These are phyloP conservation scores for Ogataea nitratoaversa DNA, from an alignment of 805 yeast genomes.

Conservation along the genomic window DNA sequence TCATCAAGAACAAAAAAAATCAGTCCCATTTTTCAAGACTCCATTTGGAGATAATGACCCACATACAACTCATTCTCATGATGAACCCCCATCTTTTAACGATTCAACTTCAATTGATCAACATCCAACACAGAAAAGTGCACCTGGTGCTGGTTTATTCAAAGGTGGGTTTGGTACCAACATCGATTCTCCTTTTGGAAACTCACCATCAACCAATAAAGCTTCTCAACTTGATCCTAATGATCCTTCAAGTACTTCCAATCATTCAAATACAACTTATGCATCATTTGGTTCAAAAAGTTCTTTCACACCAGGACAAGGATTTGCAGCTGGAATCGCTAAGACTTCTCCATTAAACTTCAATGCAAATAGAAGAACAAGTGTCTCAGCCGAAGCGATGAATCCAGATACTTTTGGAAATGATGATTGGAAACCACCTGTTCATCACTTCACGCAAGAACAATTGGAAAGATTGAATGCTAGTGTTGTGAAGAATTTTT, in stretches of 20 bases:
- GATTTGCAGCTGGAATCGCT: conserved; percentile 23
- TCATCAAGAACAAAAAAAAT: conserved; percentile 24
- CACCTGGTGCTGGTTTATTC: conserved; percentile 13
- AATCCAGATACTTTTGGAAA: conserved; percentile 67
- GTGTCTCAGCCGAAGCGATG: conserved; percentile 85
- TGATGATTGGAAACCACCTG: conserved; percentile 72
- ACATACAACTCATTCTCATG: conserved; percentile 40
- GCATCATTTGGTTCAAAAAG: neutral
- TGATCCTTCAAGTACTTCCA: conserved; percentile 3
- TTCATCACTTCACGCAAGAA: conserved; percentile 53
- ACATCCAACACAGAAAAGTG: neutral
- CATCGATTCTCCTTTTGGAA: conserved; percentile 19
- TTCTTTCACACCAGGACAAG: conserved; percentile 16
- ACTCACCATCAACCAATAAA: conserved; percentile 19
- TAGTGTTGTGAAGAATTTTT: conserved; percentile 74
- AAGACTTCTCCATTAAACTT: conserved; percentile 52
- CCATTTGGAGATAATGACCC: conserved; percentile 67
- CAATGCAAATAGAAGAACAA: conserved; percentile 80
- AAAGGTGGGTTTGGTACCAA: conserved; percentile 28
- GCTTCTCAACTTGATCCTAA: conserved; percentile 4
- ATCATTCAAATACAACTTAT: neutral
- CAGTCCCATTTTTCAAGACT: conserved; percentile 43
- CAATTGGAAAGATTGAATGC: conserved; percentile 67
- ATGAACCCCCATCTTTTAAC: conserved; percentile 9
- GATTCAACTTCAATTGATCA: neutral